Conservation (phyloP, 352 stramenopile species). For the Pythium oligandrum region DNA sequence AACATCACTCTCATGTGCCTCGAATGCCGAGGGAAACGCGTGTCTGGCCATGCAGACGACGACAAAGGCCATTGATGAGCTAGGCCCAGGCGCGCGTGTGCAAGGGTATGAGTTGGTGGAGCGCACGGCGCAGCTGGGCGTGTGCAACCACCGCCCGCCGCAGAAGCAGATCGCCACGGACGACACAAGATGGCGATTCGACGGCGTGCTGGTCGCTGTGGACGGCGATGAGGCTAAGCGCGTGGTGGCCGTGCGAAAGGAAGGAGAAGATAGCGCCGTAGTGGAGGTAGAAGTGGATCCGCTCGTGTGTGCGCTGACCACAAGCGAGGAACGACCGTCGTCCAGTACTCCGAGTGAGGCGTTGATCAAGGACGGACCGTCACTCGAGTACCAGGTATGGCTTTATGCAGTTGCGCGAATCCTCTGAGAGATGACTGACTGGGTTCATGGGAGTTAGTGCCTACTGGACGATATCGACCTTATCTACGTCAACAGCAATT, state of each 20-base stretch:
- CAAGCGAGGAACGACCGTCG: no score
- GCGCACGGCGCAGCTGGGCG: slow-evolving; percentile 50
- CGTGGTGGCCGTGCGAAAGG: background rate
- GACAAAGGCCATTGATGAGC: no score
- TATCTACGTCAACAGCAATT: slow-evolving; percentile 73
- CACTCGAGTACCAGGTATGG: slow-evolving; percentile 64
- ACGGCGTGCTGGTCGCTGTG: background rate
- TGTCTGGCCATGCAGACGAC: no score
- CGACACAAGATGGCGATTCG: slow-evolving; percentile 1
- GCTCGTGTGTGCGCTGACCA: no score
- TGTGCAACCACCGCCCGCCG: slow-evolving; percentile 38
- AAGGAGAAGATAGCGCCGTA: background rate
- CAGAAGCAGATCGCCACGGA: no score
- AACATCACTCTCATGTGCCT: no score
- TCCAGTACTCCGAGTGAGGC: no score
- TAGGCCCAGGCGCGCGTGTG: slow-evolving; percentile 25
- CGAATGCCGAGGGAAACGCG: no score
- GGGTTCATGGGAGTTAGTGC: slow-evolving; percentile 24
- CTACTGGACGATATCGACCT: slow-evolving; percentile 41
- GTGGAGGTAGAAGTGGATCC: background rate
- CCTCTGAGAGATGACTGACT: background rate
- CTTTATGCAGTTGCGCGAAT: background rate
- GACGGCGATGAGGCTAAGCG: background rate
- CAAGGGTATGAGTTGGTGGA: slow-evolving; percentile 73
- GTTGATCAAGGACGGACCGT: slow-evolving; percentile 20